phyloP scores from a whole-genome alignment of 768 basidiomycete species.

The Ramaria sp. region DNA sequence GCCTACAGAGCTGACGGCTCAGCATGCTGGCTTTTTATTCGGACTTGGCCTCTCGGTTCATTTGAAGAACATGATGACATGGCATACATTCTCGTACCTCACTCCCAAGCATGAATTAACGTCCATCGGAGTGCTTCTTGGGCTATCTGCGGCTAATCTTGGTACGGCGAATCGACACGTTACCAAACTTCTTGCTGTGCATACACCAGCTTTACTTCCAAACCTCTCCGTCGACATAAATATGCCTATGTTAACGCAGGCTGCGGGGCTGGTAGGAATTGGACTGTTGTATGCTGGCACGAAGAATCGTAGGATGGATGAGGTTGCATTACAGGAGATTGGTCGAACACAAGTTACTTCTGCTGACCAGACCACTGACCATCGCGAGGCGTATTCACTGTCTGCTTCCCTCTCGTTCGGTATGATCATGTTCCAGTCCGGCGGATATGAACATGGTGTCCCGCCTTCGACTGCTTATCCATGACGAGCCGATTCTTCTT shows the following conservation, averaged over 20 bases:
- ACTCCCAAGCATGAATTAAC: constrained; percentile 95
- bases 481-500: constrained; percentile 40
- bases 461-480: constrained; percentile 63
- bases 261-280: constrained; percentile 77
- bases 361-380: constrained; percentile 77
- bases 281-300: constrained; percentile 87
- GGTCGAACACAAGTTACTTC: constrained; percentile 66
- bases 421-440: constrained; percentile 82
- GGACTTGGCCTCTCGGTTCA: constrained; percentile 91
- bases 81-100: constrained; percentile 93
- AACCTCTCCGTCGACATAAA: constrained; percentile 82
- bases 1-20: constrained; percentile 78
- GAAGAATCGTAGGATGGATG: constrained; percentile 83
- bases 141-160: constrained; percentile 84
- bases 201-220: constrained; percentile 87
- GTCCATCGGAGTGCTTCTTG: constrained; percentile 85
- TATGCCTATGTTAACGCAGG: constrained; percentile 81
- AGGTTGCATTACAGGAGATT: constrained; percentile 81
- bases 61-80: constrained; percentile 78
- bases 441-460: constrained; percentile 64
- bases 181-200: constrained; percentile 84
- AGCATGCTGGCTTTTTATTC: constrained; percentile 94
- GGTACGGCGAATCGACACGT: constrained; percentile 81
- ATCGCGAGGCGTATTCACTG: constrained; percentile 87
- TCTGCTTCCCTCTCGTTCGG: constrained; percentile 87